phyloP scores from a whole-genome alignment of 2,329 filamentous ascomycete species.

The Beauveria caledonica region DNA sequence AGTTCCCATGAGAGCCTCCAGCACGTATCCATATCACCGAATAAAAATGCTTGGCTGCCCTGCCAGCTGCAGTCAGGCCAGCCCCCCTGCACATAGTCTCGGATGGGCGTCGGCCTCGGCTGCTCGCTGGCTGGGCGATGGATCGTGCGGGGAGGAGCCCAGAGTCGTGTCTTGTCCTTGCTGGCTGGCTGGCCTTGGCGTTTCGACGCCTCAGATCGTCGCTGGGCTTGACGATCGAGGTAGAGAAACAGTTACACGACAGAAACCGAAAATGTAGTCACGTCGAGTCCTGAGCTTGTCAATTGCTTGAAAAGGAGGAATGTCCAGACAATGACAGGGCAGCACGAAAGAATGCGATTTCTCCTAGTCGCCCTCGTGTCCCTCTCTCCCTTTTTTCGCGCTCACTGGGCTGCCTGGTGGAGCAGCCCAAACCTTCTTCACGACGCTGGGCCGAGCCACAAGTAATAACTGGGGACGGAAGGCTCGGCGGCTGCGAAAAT shows the following conservation, averaged over 20 bases:
- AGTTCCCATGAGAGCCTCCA: too few relatives aligned
- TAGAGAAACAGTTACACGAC: too few relatives aligned
- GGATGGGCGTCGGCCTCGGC: neutral
- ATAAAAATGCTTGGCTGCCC: neutral
- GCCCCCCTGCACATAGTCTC: neutral
- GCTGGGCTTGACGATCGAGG: neutral
- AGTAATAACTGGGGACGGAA: neutral
- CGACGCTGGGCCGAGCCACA: slow-evolving; percentile 1
- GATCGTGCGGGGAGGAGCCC: slow-evolving; percentile 7
- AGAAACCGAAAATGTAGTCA: too few relatives aligned
- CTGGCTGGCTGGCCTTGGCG: neutral
- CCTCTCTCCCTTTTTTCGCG: neutral
- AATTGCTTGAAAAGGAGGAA: too few relatives aligned
- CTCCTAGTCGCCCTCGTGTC: neutral
- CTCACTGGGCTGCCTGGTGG: neutral
- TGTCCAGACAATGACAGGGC: neutral
- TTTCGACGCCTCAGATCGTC: neutral
- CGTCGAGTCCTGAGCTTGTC: too few relatives aligned
- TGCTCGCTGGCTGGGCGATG: slow-evolving; percentile 6
- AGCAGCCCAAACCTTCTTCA: neutral
- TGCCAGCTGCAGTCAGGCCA: neutral
- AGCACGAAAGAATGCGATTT: neutral
- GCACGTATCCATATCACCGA: too few relatives aligned
- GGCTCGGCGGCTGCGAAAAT: neutral
- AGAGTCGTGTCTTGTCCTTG: neutral